phyloP scores from a whole-genome alignment of 129 eudicot species.

The Lactuca sativa region DNA sequence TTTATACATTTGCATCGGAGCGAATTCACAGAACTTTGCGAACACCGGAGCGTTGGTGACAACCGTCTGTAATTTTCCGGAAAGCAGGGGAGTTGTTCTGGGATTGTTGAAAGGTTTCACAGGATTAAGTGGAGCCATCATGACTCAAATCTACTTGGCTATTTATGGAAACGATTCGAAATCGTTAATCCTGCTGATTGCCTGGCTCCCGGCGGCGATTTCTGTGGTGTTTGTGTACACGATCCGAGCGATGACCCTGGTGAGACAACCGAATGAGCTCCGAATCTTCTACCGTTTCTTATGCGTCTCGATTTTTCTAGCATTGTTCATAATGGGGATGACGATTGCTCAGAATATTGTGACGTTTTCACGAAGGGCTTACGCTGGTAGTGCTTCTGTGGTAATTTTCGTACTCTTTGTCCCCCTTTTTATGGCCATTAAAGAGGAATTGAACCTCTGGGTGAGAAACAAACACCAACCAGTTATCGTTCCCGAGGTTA shows the following conservation, averaged over 20 bases:
- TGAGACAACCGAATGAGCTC: constrained; percentile 52
- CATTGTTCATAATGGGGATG: constrained; percentile 71
- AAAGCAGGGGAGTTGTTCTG: constrained; percentile 67
- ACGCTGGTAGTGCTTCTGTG: constrained; percentile 43
- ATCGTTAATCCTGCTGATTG: constrained; percentile 63
- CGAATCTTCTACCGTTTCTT: constrained; percentile 58
- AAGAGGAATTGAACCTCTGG: constrained; percentile 46
- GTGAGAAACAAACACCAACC: constrained; percentile 1
- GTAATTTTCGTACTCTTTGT: constrained; percentile 52
- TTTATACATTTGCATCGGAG: constrained; percentile 57
- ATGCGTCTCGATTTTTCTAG: constrained; percentile 60
- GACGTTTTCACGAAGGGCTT: constrained; percentile 38
- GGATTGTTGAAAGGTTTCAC: constrained; percentile 80
- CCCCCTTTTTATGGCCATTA: constrained; percentile 48
- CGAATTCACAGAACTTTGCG: constrained; percentile 52
- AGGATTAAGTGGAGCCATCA: constrained; percentile 81
- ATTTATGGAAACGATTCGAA: constrained; percentile 56
- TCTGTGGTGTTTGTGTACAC: constrained; percentile 54
- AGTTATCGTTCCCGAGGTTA: constrained; percentile 6
- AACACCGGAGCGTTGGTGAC: constrained; percentile 51
- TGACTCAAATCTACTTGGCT: constrained; percentile 62
- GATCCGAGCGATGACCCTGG: constrained; percentile 45
- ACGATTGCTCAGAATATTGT: constrained; percentile 54
- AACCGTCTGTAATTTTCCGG: constrained; percentile 68
- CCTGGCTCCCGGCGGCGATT: constrained; percentile 69